Base-by-base conservation (phyloP, 345 rosid species). In the Rubroshorea leprosula region DNA sequence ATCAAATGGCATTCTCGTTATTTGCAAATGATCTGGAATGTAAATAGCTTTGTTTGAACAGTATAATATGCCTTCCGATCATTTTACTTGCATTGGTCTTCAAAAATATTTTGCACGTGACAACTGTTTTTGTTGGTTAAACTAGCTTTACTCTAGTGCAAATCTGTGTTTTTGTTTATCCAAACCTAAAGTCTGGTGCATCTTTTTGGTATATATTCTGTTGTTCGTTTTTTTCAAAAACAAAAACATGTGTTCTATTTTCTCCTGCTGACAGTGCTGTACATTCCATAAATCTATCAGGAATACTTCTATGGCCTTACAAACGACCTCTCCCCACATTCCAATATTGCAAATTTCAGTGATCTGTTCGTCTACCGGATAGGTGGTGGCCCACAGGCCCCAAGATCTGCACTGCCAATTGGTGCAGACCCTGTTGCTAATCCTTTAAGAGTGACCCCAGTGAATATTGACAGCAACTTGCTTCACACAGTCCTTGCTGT, bases 321-420 rank as follows among this genome's bases (percentile, higher is more conserved):
- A 7, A 85, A 85, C 71, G 94, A 83, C 57, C 85, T 89, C 25
- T 83, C 88, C n/a, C 97, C 95, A 0, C 91, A 83, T 49, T 68
- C 94, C 61, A 82, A 76, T 60, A 70, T 89, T 55, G 75, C 78
- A 16, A 75, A 76, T 66, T 87, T 93, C 66, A 72, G 54, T 35
- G 86, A 93, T 64, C 58, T 93, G 54, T 69, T 62, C 68, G 76
- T 93, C 58, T 85, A 84, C 61, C 86, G 85, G 51, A 72, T 93
- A 61, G 99, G 94, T 52, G 96, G 91, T 8, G 94, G 90, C 54
- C 94, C 94, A 21, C 94, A 82, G 67, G 96, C 96, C 63, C 90
- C 94, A 41, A 83, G 70, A 58, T 87, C 96, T 35, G 96, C 94
- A 62, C 75, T 82, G 17, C 97, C 97, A 20, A 81, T 85, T 5